Evolutionary conservation across 805 yeast genomes (phyloP).

Genomic region (Lipomyces sp.): DNA sequence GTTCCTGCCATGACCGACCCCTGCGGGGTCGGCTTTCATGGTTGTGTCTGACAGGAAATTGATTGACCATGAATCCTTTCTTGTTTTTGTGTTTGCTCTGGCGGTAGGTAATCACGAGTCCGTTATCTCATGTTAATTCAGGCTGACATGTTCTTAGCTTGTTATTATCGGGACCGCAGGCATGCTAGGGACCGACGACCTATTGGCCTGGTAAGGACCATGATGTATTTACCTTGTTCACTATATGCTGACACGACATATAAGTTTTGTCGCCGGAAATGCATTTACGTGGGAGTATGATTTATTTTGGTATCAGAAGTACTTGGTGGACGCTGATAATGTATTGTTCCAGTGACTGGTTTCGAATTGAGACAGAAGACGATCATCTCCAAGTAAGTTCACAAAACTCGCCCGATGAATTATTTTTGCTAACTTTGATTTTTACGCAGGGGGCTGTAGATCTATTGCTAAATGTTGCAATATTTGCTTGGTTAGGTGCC

Average conservation of each 20-base stretch:
- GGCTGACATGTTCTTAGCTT: constrained; percentile 28
- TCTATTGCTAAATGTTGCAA: constrained; percentile 59
- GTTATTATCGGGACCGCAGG: constrained; percentile 62
- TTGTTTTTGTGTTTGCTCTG: constrained; percentile 50
- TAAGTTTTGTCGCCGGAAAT: constrained; percentile 63
- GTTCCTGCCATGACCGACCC: too few relatives aligned
- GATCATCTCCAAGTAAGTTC: constrained; percentile 49
- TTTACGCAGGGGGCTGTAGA: constrained; percentile 59
- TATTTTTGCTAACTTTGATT: too few relatives aligned
- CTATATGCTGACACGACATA: background rate
- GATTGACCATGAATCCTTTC: constrained; percentile 63
- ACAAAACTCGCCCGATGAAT: too few relatives aligned
- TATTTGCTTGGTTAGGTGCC: constrained; percentile 67
- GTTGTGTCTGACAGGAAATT: constrained; percentile 37
- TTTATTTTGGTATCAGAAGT: background rate
- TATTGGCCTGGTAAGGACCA: constrained; percentile 50
- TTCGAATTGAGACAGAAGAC: constrained; percentile 56
- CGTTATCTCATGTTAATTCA: background rate
- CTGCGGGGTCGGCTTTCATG: too few relatives aligned
- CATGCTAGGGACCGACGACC: constrained; percentile 66
- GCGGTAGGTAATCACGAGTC: constrained; percentile 35
- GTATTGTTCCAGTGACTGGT: constrained; percentile 45
- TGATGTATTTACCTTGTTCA: too few relatives aligned
- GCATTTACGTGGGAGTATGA: constrained; percentile 62
- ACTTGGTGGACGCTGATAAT: background rate